Conservation (phyloP, 1,284 basidiomycete species). For the Testicularia cyperi region DNA sequence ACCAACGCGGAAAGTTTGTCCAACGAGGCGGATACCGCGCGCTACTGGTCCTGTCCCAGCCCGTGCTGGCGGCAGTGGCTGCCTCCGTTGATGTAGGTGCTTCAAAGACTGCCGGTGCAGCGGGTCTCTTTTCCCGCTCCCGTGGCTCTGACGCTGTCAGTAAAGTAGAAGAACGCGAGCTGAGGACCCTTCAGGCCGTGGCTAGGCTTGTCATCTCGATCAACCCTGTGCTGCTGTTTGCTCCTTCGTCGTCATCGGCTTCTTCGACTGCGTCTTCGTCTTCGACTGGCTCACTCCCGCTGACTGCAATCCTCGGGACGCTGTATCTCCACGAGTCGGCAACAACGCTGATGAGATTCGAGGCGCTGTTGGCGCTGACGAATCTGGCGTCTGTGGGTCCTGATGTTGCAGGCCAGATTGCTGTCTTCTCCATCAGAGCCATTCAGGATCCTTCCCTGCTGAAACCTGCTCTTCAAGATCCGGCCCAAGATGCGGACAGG, state of each 20-base stretch:
- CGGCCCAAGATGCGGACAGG: background rate
- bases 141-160: too few relatives aligned
- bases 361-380: constrained; percentile 90
- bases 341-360: constrained; percentile 80
- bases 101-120: background rate
- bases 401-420: constrained; percentile 60
- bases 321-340: constrained; percentile 61
- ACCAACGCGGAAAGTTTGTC: constrained; percentile 75
- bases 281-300: constrained; percentile 8
- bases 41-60: constrained; percentile 65
- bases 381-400: constrained; percentile 74
- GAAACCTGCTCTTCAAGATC: background rate
- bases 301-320: constrained; percentile 21
- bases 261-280: too few relatives aligned
- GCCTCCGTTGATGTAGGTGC: constrained; percentile 6
- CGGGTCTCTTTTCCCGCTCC: constrained; percentile 6
- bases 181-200: constrained; percentile 80
- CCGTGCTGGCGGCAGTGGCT: too few relatives aligned
- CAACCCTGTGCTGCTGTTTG: constrained; percentile 83
- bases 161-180: constrained; percentile 56
- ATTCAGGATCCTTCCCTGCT: too few relatives aligned
- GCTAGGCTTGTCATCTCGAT: constrained; percentile 90
- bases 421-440: constrained; percentile 14
- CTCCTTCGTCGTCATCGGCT: too few relatives aligned
- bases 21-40: constrained; percentile 80